Base-by-base conservation (phyloP, 2,329 filamentous ascomycete species). In the Karstenula rhodostoma region DNA sequence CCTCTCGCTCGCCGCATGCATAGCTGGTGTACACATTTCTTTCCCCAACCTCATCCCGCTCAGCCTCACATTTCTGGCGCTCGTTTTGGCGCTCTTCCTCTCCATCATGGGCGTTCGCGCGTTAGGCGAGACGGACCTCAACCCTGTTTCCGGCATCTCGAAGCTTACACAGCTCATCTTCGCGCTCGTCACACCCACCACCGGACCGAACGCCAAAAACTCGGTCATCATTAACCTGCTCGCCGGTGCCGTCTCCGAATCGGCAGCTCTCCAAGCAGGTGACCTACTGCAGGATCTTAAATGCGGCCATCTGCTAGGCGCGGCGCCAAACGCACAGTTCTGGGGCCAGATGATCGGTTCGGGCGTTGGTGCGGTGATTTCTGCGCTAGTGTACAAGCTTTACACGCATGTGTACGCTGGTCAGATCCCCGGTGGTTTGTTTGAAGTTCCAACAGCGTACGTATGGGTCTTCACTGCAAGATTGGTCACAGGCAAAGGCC, bases 221-320 rank as follows among this genome's bases (percentile, higher is more conserved):
- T 92, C 93, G 13, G 89, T 99, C n/a, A 85, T 97, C 58, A 96
- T 97, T 74, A 99, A 99, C 74, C 86, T 99, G 1, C 88, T 99
- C 7, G 95, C 94, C 0, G 95, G 95, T 9, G 95, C 95, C 0
- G 89, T 99, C 32, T 90, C 88, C 12, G 91, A 94, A 77, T 88
- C 89, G 4, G 91, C 95, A 5, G 95, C 95, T 3, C 83, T 98
- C 4, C 95, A 99, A 81, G 94, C 95, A 2, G 95, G 95, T 9
- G 95, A 99, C 77, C 87, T 99, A 57, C 92, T 99, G 86, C 95
- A 99, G 76, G 95, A 99, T 75, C 85, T 99, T 32, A 99, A 99
- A 78, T 97, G 95, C 0, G 95, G 95, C 0, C 94, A 99, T 77
- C 82, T 99, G 0, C 85, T 99, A 0, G 94, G 94, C 12, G 95